Conservation (phyloP, 225 moss, liverwort and hornwort species). For the Antitrichia curtipendula region DNA sequence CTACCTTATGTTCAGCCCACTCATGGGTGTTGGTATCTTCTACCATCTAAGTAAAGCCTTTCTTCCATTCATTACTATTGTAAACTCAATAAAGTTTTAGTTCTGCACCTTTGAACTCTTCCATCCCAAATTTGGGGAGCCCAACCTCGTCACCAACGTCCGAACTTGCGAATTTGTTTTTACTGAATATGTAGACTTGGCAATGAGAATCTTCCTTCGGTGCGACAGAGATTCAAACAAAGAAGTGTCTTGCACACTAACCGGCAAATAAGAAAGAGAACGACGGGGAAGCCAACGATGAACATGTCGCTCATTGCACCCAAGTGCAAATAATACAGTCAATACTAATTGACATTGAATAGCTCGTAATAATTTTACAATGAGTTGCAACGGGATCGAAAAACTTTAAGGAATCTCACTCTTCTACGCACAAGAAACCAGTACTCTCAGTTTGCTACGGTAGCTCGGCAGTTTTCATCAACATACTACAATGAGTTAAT, state of each 20-base stretch:
- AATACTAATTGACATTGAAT: constrained; percentile 6
- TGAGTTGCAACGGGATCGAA: neutral
- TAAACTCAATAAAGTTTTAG: too few species aligned
- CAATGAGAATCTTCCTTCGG: neutral
- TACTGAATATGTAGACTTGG: too few species aligned
- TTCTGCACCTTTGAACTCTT: neutral
- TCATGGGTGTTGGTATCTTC: too few species aligned
- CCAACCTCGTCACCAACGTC: neutral
- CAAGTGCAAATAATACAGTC: neutral
- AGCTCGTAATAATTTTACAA: constrained; percentile 7
- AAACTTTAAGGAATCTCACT: neutral
- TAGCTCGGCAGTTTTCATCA: neutral
- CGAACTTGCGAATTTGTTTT: neutral
- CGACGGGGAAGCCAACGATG: neutral
- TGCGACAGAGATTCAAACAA: neutral
- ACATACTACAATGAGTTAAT: neutral
- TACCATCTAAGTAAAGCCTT: too few species aligned
- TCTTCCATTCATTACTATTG: too few species aligned
- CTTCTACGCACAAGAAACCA: neutral
- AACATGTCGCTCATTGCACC: neutral
- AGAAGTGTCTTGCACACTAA: neutral
- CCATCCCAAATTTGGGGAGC: neutral
- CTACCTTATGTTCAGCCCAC: too few species aligned
- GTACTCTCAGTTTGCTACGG: constrained; percentile 3
- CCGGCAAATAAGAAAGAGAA: neutral